These are phyloP conservation scores for Penicillium sp. DNA, from an alignment of 2,329 filamentous ascomycete genomes.

Conservation along the genomic window DNA sequence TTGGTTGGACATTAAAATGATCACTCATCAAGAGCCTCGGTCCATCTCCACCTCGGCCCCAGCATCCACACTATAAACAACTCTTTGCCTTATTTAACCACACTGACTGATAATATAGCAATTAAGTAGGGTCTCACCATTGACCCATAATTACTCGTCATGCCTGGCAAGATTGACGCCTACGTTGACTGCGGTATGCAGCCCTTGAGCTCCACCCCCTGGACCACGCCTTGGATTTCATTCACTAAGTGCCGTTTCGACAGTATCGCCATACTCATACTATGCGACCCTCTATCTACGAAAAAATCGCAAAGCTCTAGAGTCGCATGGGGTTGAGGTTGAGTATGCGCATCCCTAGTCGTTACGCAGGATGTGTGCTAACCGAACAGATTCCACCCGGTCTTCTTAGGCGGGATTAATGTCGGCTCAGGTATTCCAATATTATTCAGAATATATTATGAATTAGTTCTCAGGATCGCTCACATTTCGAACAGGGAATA, in stretches of 20 bases:
- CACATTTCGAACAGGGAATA: conserved; percentile 55
- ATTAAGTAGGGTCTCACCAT: neutral
- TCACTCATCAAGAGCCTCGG: conserved; percentile 28
- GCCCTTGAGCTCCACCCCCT: neutral
- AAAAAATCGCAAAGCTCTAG: conserved; percentile 54
- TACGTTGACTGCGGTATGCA: conserved; percentile 25
- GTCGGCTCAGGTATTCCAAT: conserved; percentile 51
- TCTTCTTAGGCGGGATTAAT: conserved; percentile 69
- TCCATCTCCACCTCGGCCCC: conserved; percentile 18
- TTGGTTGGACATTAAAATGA: conserved; percentile 8
- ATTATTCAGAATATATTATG: neutral
- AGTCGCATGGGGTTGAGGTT: conserved; percentile 59
- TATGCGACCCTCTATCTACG: conserved; percentile 58
- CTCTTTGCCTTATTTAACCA: neutral
- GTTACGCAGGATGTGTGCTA: neutral
- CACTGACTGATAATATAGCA: neutral
- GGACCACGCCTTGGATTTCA: neutral
- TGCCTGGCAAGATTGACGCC: conserved; percentile 24
- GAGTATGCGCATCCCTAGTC: conserved; percentile 53
- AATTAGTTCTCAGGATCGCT: neutral
- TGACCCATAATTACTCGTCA: conserved; percentile 1
- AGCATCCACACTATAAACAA: conserved; percentile 6
- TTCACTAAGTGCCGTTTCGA: neutral
- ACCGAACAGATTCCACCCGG: conserved; percentile 61
- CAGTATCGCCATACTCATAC: conserved; percentile 63